phyloP scores from a whole-genome alignment of 1,284 basidiomycete genomes.

The Papiliotrema terrestris region DNA sequence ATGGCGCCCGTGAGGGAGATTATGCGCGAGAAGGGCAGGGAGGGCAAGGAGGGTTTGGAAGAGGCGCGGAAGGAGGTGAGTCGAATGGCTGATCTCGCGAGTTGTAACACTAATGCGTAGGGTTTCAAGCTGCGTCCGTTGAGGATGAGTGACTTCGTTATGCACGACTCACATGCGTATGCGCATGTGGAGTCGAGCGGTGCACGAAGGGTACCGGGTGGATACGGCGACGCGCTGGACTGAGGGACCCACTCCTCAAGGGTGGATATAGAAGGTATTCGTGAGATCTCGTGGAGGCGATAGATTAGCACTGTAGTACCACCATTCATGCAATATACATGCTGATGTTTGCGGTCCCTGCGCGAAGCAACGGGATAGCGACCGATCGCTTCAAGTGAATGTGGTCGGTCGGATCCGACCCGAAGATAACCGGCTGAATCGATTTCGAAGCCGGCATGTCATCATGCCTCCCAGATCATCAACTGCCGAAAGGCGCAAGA shows the following conservation, averaged over 20 bases:
- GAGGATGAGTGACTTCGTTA: constrained; percentile 65
- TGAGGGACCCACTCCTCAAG: constrained; percentile 3
- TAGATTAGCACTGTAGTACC: background rate
- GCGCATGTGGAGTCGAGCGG: constrained; percentile 40
- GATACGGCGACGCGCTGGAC: constrained; percentile 33
- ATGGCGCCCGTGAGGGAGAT: constrained; percentile 88
- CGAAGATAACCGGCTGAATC: too few relatives aligned
- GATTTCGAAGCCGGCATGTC: too few relatives aligned
- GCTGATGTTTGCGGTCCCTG: background rate
- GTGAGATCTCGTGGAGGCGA: background rate
- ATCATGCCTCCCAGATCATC: too few relatives aligned
- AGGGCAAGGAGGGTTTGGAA: constrained; percentile 45
- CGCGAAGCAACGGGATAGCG: too few relatives aligned
- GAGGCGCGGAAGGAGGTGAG: constrained; percentile 46
- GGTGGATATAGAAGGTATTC: background rate
- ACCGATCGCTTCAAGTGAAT: too few relatives aligned
- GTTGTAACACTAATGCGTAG: constrained; percentile 45
- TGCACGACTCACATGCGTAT: constrained; percentile 54
- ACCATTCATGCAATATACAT: background rate
- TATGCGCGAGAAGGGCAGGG: constrained; percentile 61
- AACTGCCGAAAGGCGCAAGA: too few relatives aligned
- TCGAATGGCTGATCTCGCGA: constrained; percentile 6
- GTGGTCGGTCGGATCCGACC: too few relatives aligned
- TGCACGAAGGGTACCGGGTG: constrained; percentile 21
- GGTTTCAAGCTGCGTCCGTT: constrained; percentile 72